Evolutionary conservation across 2,329 filamentous ascomycete species (phyloP), one percentile per base, ranked within the genome.

Genomic region (Chaetomium sp.): DNA sequence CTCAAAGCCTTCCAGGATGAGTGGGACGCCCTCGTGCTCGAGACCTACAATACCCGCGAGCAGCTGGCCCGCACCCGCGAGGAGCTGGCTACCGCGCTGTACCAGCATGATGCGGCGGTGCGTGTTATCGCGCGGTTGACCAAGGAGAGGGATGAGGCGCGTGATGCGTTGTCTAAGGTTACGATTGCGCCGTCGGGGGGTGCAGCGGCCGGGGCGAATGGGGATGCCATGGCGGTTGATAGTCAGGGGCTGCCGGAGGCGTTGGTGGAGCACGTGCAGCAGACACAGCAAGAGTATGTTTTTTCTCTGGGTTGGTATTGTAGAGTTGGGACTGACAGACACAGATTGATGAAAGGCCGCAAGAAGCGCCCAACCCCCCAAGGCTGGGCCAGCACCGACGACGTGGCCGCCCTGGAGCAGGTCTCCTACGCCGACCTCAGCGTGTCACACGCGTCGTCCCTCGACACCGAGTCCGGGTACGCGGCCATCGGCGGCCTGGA

Each of bases 41-140:
- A 99, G 74, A 89, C 90, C 50, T 96, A 91, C 71, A 94, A 89
- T 63, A 76, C 97, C 58, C 87, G 89, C 74, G 89, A 96, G 71
- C 90, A 96, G 69, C 78, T 99, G 59, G 81, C 87, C 51, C 89
- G 95, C 69, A 95, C 91, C 43, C 81, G 92, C 62, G 91, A 96
- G 74, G 94, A 99, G 76, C 82, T 99, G 55, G 90, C 90, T 55
- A 94, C 90, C 1, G 89, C 94, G 0, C 79, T 99, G 32, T 99
- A 99, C 73, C 92, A 97, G 74, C 89, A 97, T 66, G 94, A 99
- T 77, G 92, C 94, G 2, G 94, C 94, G n/a, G 86, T 95, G 49
- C 82, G 94, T 60, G 94, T 99, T 49, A 96, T 99, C 72, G 91
- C 91, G 62, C 84, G 92, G 48, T 70, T 99, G 69, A 88, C 88